Evolutionary conservation across 2,329 filamentous ascomycete species (phyloP).

Genomic region (Lecanicillium sp.): DNA sequence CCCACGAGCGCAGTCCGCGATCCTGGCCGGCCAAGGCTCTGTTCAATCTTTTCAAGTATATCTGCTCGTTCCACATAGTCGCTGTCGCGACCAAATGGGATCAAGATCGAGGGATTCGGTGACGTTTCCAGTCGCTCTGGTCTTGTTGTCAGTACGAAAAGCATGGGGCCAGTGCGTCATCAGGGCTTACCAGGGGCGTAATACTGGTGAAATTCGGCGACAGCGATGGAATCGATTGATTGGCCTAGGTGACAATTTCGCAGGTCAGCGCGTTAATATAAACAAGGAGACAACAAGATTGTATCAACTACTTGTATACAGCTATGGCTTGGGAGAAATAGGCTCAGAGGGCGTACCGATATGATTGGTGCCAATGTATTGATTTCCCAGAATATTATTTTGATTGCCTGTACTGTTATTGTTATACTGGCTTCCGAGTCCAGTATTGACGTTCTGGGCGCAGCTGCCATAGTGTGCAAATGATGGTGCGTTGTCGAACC

Average conservation of each 20-base stretch:
- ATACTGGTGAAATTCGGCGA: neutral
- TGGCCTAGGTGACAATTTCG: too few relatives aligned
- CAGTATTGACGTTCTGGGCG: neutral
- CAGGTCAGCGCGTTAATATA: too few relatives aligned
- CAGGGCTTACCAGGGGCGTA: neutral
- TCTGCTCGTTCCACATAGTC: slow-evolving; percentile 23
- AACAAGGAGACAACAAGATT: too few relatives aligned
- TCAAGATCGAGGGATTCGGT: slow-evolving; percentile 19
- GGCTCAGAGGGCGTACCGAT: neutral
- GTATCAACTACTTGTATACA: neutral
- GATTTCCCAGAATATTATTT: neutral
- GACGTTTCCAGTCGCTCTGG: slow-evolving; percentile 17
- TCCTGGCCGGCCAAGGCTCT: slow-evolving; percentile 21
- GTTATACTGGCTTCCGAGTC: slow-evolving; percentile 1
- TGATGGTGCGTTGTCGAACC: neutral
- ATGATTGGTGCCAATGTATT: slow-evolving; percentile 4
- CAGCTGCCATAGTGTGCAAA: neutral
- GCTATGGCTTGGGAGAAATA: neutral
- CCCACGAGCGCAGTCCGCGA: slow-evolving; percentile 14
- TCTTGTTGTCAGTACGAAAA: neutral
- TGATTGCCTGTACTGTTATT: neutral
- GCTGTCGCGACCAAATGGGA: slow-evolving; percentile 24
- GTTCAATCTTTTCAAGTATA: slow-evolving; percentile 20
- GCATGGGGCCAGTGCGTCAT: neutral
- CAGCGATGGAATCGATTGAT: too few relatives aligned